These are phyloP conservation scores for Hyphodiscus hymeniophilus DNA, from an alignment of 495 filamentous ascomycete genomes.

Conservation along the genomic window DNA sequence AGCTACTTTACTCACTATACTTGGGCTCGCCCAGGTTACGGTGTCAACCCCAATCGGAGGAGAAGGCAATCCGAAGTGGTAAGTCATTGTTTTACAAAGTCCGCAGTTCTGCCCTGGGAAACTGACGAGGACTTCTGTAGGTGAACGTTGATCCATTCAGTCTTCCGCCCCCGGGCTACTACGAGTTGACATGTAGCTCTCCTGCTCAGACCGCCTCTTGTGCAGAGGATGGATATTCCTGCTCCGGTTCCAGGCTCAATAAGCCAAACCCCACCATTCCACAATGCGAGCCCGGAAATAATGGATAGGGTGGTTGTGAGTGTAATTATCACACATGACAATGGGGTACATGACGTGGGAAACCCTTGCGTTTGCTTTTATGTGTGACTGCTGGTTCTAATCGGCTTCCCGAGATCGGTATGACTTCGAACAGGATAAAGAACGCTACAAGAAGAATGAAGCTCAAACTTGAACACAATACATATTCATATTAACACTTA, in stretches of 20 bases:
- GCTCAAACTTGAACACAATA: neutral
- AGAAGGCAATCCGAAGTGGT: neutral
- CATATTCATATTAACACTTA: neutral
- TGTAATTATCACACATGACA: neutral
- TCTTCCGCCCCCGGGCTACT: neutral
- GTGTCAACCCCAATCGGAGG: neutral
- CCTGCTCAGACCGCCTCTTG: neutral
- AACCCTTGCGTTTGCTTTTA: too few relatives aligned
- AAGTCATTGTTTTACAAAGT: neutral
- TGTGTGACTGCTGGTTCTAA: too few relatives aligned
- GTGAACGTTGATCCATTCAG: neutral
- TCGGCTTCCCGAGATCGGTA: too few relatives aligned
- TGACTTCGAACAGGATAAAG: too few relatives aligned
- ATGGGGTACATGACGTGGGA: too few relatives aligned
- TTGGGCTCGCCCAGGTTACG: neutral
- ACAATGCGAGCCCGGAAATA: neutral
- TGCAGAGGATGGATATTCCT: conserved; percentile 3
- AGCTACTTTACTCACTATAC: neutral
- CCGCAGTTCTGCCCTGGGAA: neutral
- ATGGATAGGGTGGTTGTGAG: neutral
- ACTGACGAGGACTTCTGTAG: neutral
- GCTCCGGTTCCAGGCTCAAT: neutral
- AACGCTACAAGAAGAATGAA: neutral
- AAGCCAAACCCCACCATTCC: neutral
- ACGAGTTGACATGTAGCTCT: conserved; percentile 1